Conservation (phyloP, 352 stramenopile genomes). For the Blastocystis sp. region DNA sequence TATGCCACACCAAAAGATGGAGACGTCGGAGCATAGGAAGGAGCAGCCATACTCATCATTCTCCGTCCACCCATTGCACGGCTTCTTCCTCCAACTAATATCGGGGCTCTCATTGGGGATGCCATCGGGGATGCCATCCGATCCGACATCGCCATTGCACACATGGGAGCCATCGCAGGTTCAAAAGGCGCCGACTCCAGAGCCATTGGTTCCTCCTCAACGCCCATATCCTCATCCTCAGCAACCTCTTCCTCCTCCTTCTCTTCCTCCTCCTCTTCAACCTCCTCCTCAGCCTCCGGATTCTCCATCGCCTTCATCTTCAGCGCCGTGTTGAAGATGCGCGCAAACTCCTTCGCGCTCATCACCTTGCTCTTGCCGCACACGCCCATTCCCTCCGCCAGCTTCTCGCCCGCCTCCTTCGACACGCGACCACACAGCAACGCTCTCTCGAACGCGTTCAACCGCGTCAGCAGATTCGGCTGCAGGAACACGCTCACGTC, state of each 20-base stretch:
- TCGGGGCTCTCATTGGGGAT: no score
- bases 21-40: no score
- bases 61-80: no score
- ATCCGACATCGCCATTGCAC: no score
- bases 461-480: constrained; percentile 58
- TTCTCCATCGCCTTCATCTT: background rate
- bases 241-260: background rate
- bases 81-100: no score
- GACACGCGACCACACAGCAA: constrained; percentile 57
- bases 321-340: constrained; percentile 61
- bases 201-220: constrained; percentile 14
- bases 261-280: background rate
- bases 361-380: constrained; percentile 61
- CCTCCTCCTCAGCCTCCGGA: background rate
- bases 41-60: no score
- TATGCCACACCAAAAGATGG: no score
- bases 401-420: constrained; percentile 56
- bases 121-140: no score
- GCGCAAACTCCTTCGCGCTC: constrained; percentile 57
- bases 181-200: background rate
- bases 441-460: constrained; percentile 63
- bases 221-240: constrained; percentile 58
- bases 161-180: no score
- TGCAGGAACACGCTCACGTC: constrained; percentile 59
- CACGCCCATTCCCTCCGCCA: constrained; percentile 54